A percentile compares a stretch with the other conserved stretches of the same genome.
Evolutionary conservation across 176 grass and related monocot genomes (phyloP).

Genomic region (Avena eriantha): DNA sequence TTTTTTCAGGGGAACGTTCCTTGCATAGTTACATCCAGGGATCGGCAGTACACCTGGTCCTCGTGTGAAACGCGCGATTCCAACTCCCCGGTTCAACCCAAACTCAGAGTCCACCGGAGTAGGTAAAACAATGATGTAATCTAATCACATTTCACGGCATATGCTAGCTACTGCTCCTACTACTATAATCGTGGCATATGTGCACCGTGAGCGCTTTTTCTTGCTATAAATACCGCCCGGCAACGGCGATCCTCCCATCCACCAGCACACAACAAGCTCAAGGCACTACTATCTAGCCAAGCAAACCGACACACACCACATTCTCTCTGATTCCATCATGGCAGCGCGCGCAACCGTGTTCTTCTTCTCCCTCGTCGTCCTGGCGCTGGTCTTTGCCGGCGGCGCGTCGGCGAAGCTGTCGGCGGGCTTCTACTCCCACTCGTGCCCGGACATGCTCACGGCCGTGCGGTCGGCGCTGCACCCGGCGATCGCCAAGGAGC

Average conservation of each 20-base stretch:
- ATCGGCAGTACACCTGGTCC: too few relatives aligned
- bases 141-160: too few relatives aligned
- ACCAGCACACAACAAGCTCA: background rate
- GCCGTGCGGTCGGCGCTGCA: slow-evolving; percentile 53
- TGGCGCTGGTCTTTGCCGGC: background rate
- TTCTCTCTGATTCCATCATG: background rate
- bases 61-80: too few relatives aligned
- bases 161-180: too few relatives aligned
- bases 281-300: slow-evolving; percentile 7
- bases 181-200: background rate
- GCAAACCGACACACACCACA: background rate
- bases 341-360: background rate
- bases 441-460: slow-evolving; percentile 59
- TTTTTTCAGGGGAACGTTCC: too few relatives aligned
- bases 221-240: slow-evolving; percentile 18
- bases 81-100: too few relatives aligned
- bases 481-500: slow-evolving; percentile 58
- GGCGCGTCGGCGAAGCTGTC: slow-evolving; percentile 52
- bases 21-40: too few relatives aligned
- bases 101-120: too few relatives aligned
- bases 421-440: slow-evolving; percentile 57
- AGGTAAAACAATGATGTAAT: too few relatives aligned
- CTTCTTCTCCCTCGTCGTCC: background rate
- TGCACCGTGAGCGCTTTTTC: background rate
- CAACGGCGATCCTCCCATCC: background rate